Evolutionary conservation across 495 filamentous ascomycete species (phyloP).

Genomic region (Penicillium roqueforti): DNA sequence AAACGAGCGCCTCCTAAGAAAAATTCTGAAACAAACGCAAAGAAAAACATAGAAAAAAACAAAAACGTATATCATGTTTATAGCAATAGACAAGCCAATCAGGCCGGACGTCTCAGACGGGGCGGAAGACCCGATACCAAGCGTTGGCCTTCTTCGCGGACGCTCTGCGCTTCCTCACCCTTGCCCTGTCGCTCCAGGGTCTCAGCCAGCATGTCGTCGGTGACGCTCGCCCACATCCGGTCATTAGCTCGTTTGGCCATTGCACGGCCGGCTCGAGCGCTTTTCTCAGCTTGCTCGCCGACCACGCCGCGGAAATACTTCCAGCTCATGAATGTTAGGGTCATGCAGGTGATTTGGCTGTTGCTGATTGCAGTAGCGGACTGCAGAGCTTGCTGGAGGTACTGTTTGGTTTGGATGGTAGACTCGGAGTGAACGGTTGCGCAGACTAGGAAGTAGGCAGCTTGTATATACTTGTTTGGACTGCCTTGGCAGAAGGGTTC

Average conservation of each 20-base stretch:
- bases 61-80: slow-evolving; percentile 8
- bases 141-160: slow-evolving; percentile 42
- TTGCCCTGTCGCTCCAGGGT: slow-evolving; percentile 71
- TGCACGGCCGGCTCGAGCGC: slow-evolving; percentile 65
- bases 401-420: slow-evolving; percentile 70
- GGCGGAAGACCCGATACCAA: slow-evolving; percentile 42
- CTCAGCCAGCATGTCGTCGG: slow-evolving; percentile 72
- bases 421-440: slow-evolving; percentile 59
- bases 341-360: slow-evolving; percentile 72
- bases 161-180: slow-evolving; percentile 52
- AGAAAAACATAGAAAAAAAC: slow-evolving; percentile 2
- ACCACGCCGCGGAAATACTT: slow-evolving; percentile 82
- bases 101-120: slow-evolving; percentile 35
- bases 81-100: slow-evolving; percentile 10
- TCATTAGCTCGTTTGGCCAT: slow-evolving; percentile 75
- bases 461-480: slow-evolving; percentile 66
- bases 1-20: slow-evolving; percentile 15
- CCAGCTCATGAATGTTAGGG: slow-evolving; percentile 78
- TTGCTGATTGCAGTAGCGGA: slow-evolving; percentile 54
- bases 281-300: slow-evolving; percentile 87
- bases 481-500: slow-evolving; percentile 64
- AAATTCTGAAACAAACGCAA: slow-evolving; percentile 9
- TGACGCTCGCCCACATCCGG: slow-evolving; percentile 79
- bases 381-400: slow-evolving; percentile 63
- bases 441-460: slow-evolving; percentile 73